Base-by-base conservation (phyloP, 345 rosid species). In the Camelina neglecta region DNA sequence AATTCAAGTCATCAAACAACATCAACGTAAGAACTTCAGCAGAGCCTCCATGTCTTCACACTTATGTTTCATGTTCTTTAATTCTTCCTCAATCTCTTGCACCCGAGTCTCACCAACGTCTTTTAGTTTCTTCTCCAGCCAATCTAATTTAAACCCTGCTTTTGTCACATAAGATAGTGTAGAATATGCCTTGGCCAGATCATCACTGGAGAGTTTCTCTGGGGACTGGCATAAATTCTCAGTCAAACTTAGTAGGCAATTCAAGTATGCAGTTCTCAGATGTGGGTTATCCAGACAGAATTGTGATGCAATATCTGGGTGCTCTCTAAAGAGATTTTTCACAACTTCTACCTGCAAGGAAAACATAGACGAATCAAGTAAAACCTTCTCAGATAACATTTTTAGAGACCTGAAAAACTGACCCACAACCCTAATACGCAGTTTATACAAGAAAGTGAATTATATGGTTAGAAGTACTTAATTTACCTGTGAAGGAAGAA, bases 221-320 rank as follows among this genome's bases (percentile, higher is more conserved):
- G 64, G 47, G 0, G 64, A 59, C 13, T 59, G 24, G 15, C 2
- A 35, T 8, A 59, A 4, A 36, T 2, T 18, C 64, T 60, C 29
- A 60, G n/a, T 36, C 45, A 60, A 16, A 5, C 4, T 36, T 35
- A 18, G 64, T 16, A 60, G 0, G 47, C 3, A 1, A 18, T 1
- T 36, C 64, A 60, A 9, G 64, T 60, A 60, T 60, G 64, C 1
- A 4, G 47, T 36, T 60, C 64, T 60, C n/a, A 60, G n/a, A 36
- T 1, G 7, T 60, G 45, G n/a, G 64, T 60, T 60, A 15, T 36
- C 11, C 4, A 26, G 3, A 60, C 2, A 15, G 2, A 60, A 35
- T 4, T 35, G 10, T 11, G 44, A 35, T 2, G 45, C 64, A 18
- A 35, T 8, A n/a, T 54, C n/a, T 11, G n/a, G 59, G 59, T 54